Conservation (phyloP, 2,329 filamentous ascomycete genomes). For the Cordyceps sp. region DNA sequence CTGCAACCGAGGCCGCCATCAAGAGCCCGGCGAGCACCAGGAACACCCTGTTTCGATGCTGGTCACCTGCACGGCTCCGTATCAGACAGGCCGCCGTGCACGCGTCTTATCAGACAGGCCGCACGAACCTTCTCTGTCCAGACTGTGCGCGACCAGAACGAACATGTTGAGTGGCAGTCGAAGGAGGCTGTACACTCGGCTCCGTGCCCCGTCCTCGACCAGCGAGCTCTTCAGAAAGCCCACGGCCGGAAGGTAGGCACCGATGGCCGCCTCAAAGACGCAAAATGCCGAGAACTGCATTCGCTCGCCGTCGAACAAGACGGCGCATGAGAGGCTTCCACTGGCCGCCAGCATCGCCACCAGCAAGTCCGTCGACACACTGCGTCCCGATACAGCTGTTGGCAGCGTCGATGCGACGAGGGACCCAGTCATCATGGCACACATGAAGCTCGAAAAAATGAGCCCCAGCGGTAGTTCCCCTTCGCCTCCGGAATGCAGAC, state of each 20-base stretch:
- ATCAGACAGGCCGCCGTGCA: not conserved
- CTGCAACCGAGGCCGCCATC: not conserved
- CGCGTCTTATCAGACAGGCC: not conserved
- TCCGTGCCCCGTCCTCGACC: conserved; percentile 35
- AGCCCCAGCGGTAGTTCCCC: conserved; percentile 25
- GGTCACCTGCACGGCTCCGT: conserved; percentile 8
- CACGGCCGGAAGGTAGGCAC: conserved; percentile 40
- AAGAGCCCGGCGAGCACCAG: conserved; percentile 3
- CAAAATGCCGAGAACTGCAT: conserved; percentile 39
- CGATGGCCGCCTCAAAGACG: conserved; percentile 38
- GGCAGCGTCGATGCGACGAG: conserved; percentile 7
- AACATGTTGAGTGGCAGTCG: conserved; percentile 40
- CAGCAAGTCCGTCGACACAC: conserved; percentile 17
- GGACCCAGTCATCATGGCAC: conserved; percentile 38
- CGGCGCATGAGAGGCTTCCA: conserved; percentile 21
- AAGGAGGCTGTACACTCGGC: conserved; percentile 37
- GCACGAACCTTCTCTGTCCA: conserved; percentile 24
- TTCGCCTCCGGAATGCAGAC: conserved; percentile 10
- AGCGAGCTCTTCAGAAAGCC: conserved; percentile 34
- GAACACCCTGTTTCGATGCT: conserved; percentile 13
- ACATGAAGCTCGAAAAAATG: conserved; percentile 40
- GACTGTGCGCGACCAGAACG: conserved; percentile 27
- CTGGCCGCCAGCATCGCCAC: conserved; percentile 14
- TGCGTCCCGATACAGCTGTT: not conserved
- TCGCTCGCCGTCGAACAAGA: conserved; percentile 22